A percentile compares a stretch with the other conserved stretches of the same genome.
Conservation (phyloP, 1,284 basidiomycete species). For the Blastosporella zonata region DNA sequence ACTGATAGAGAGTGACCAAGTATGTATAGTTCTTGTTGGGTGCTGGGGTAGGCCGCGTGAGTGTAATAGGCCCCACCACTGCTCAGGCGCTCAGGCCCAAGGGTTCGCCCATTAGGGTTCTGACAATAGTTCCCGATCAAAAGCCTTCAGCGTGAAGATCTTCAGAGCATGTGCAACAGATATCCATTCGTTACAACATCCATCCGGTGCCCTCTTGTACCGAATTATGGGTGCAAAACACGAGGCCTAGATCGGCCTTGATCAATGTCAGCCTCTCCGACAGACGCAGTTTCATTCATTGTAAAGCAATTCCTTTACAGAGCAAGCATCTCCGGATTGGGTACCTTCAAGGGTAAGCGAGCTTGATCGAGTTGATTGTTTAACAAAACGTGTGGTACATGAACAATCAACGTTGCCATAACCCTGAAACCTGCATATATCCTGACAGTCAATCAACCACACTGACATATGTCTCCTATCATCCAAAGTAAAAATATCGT, state of each 20-base stretch:
- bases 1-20: background rate
- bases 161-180: background rate
- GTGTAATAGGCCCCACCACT: background rate
- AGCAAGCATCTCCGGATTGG: background rate
- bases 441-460: background rate
- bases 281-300: background rate
- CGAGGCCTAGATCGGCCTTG: background rate
- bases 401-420: background rate
- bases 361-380: background rate
- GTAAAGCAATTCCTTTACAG: background rate
- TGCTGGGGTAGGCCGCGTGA: background rate
- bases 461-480: too few species aligned
- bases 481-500: too few species aligned
- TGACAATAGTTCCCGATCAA: background rate
- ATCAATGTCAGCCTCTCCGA: background rate
- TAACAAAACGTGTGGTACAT: background rate
- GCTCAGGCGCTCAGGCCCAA: background rate
- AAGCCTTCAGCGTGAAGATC: background rate
- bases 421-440: background rate
- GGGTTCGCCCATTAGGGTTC: background rate
- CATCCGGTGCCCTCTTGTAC: too few species aligned
- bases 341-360: background rate
- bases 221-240: too few species aligned
- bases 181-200: too few species aligned
- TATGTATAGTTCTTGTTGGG: background rate